A percentile compares a stretch with the other conserved stretches of the same genome.
These are phyloP conservation scores for Hemileccinum hortonii DNA, from an alignment of 1,284 basidiomycete species.

Conservation along the genomic window DNA sequence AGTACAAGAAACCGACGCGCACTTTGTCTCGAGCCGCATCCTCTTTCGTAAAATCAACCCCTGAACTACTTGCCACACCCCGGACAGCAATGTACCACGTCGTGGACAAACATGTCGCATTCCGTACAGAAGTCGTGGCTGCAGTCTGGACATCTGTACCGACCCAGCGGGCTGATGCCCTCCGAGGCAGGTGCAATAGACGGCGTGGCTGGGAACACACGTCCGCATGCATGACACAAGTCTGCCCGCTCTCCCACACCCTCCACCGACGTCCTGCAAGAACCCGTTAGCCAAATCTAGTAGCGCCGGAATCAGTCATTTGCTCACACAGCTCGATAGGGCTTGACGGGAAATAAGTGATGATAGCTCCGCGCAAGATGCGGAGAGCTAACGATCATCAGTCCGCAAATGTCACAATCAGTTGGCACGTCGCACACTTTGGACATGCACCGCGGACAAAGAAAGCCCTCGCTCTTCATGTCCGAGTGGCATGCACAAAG, in stretches of 20 bases:
- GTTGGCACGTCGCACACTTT: constrained; percentile 98
- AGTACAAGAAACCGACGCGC: background rate
- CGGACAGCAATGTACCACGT: constrained; percentile 73
- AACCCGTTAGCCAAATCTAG: constrained; percentile 3
- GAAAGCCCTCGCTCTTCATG: constrained; percentile 86
- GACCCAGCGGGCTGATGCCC: constrained; percentile 74
- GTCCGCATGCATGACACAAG: constrained; percentile 72
- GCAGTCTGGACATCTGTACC: constrained; percentile 71
- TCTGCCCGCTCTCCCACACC: constrained; percentile 35
- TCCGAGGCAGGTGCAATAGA: constrained; percentile 47
- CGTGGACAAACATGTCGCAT: constrained; percentile 75
- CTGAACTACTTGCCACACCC: constrained; percentile 45
- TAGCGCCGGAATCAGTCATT: constrained; percentile 1
- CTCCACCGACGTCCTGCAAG: constrained; percentile 40
- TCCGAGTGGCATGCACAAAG: constrained; percentile 94
- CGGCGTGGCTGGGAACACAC: constrained; percentile 50
- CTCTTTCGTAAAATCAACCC: background rate
- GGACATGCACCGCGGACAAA: constrained; percentile 90
- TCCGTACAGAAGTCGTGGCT: constrained; percentile 62
- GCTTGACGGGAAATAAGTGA: constrained; percentile 87
- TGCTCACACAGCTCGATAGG: constrained; percentile 78
- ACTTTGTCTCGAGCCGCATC: background rate
- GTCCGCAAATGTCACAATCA: constrained; percentile 94
- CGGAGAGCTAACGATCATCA: constrained; percentile 97
- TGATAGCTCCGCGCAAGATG: constrained; percentile 96